Evolutionary conservation across 2,329 filamentous ascomycete genomes (phyloP).

Genomic region (Aspergillus amoenus): DNA sequence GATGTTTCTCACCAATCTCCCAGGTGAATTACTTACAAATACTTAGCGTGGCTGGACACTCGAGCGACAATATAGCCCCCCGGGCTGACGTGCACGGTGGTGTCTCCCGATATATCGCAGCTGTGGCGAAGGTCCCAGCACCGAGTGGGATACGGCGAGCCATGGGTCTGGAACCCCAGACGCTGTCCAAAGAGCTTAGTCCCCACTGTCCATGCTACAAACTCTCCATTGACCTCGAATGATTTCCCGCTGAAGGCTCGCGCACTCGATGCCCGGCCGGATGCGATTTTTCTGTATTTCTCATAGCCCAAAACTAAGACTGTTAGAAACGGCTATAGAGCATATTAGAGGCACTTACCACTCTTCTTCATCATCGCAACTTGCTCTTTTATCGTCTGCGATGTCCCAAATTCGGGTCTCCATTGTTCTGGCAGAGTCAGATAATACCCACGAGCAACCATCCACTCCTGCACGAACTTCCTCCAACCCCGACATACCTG

Average conservation of each 20-base stretch:
- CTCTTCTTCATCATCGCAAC: not conserved
- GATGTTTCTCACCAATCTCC: no score
- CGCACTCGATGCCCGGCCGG: not conserved
- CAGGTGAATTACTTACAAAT: no score
- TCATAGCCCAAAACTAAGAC: not conserved
- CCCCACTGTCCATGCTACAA: not conserved
- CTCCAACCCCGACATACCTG: not conserved
- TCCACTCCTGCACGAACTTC: not conserved
- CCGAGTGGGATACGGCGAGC: not conserved
- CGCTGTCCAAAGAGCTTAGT: not conserved
- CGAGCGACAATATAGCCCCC: no score
- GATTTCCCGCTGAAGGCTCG: not conserved
- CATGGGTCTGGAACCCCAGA: not conserved
- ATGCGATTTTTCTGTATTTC: not conserved
- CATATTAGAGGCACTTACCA: not conserved
- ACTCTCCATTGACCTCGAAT: not conserved
- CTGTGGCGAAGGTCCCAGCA: not conserved
- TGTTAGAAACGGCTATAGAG: not conserved
- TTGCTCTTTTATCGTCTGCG: not conserved
- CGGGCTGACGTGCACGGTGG: no score
- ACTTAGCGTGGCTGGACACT: no score
- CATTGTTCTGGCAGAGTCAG: not conserved
- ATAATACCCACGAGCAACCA: not conserved
- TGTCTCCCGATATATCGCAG: no score
- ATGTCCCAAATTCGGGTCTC: not conserved